A percentile compares a stretch with the other conserved stretches of the same genome.
Conservation (phyloP, 139 green algal species). For the Spirogloea muscicola region DNA sequence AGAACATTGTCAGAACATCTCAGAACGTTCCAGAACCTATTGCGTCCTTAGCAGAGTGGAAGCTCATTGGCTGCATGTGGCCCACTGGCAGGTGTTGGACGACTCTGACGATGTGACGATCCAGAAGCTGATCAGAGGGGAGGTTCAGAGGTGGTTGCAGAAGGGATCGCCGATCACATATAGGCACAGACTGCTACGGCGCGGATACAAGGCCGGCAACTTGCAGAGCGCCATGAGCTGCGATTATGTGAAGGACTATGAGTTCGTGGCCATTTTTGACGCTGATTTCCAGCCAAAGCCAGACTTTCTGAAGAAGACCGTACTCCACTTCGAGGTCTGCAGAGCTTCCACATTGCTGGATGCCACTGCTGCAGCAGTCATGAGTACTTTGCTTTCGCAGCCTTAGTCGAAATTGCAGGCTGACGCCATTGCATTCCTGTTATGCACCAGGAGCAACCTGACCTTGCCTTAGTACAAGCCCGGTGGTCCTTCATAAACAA, state of each 20-base stretch:
- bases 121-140: slow-evolving; percentile 48
- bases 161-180: slow-evolving; percentile 59
- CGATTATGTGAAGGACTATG: slow-evolving; percentile 38
- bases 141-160: slow-evolving; percentile 16
- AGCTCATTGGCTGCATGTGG: no score
- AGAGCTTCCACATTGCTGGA: no score
- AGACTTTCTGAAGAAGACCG: slow-evolving; percentile 5
- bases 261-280: slow-evolving; percentile 79
- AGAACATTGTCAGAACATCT: no score
- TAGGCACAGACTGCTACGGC: slow-evolving; percentile 63
- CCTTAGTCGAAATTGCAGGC: no score
- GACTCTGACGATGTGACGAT: slow-evolving; percentile 70
- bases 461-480: slow-evolving; percentile 14
- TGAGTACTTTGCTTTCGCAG: no score
- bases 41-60: no score
- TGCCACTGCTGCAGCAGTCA: no score
- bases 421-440: no score
- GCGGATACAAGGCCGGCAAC: slow-evolving; percentile 46
- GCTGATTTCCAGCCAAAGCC: slow-evolving; percentile 74
- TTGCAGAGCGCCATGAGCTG: slow-evolving; percentile 10
- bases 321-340: slow-evolving; percentile 33
- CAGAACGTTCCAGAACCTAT: no score
- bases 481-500: slow-evolving; percentile 20
- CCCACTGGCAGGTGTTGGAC: slow-evolving; percentile 81
- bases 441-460: slow-evolving; percentile 6